A percentile compares a stretch with the other conserved stretches of the same genome.
phyloP scores from a whole-genome alignment of 352 stramenopile genomes.

The Phytophthora ohioensis region DNA sequence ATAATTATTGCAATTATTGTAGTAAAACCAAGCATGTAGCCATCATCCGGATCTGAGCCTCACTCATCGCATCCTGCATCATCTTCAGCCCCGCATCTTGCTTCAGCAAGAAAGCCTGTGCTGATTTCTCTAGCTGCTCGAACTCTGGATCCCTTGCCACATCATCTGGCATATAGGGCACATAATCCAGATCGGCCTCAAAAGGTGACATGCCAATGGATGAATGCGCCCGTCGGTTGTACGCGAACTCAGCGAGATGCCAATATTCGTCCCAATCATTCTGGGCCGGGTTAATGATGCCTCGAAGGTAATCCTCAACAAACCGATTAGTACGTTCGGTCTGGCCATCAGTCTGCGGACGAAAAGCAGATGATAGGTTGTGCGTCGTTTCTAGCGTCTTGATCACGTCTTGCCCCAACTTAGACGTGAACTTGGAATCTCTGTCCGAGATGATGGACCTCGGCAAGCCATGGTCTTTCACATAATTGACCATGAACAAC shows the following conservation, averaged over 20 bases:
- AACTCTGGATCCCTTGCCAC: conserved; percentile 15
- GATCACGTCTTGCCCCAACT: conserved; percentile 2
- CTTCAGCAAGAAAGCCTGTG: conserved; percentile 3
- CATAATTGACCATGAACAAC: conserved; percentile 7
- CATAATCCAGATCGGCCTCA: conserved; percentile 18
- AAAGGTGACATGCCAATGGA: conserved; percentile 20
- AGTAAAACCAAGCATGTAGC: too few relatives aligned
- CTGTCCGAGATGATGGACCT: conserved; percentile 9
- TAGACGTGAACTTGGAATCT: conserved; percentile 12
- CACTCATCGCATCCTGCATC: conserved; percentile 14
- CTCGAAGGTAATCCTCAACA: conserved; percentile 16
- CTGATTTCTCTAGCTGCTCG: conserved; percentile 11
- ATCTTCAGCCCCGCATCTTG: conserved; percentile 11
- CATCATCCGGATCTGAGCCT: conserved; percentile 11
- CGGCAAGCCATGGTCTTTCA: conserved; percentile 15
- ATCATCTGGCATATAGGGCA: conserved; percentile 25
- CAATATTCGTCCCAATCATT: conserved; percentile 18
- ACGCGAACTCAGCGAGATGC: conserved; percentile 21
- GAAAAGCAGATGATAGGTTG: conserved; percentile 7
- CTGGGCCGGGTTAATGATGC: conserved; percentile 11
- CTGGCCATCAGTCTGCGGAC: conserved; percentile 11
- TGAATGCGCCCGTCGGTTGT: conserved; percentile 14
- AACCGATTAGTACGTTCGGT: conserved; percentile 21
- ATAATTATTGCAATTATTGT: too few relatives aligned
- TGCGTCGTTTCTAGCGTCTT: conserved; percentile 1